Evolutionary conservation across 352 stramenopile species (phyloP).

Genomic region (Pythium diclinum): DNA sequence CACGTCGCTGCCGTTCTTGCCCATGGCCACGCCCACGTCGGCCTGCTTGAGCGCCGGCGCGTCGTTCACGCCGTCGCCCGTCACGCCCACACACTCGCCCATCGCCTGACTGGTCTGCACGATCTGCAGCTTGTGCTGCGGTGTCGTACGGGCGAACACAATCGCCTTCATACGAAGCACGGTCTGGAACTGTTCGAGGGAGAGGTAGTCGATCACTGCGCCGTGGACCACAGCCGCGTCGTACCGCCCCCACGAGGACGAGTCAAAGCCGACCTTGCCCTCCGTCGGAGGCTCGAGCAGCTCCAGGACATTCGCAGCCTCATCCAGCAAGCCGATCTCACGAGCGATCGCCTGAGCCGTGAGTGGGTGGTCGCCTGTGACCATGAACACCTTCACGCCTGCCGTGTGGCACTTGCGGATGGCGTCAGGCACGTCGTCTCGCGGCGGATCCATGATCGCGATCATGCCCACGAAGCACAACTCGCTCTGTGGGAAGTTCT

Average conservation of each 20-base stretch:
- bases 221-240: conserved; percentile 68
- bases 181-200: conserved; percentile 34
- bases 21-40: conserved; percentile 97
- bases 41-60: conserved; percentile 66
- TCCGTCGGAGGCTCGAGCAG: no score
- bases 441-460: conserved; percentile 92
- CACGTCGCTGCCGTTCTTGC: conserved; percentile 92
- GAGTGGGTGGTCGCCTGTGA: conserved; percentile 88
- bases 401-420: conserved; percentile 75
- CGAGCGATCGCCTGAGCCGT: conserved; percentile 84
- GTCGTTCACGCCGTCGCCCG: conserved; percentile 82
- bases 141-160: conserved; percentile 94
- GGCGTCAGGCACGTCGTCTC: conserved; percentile 64
- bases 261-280: no score
- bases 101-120: conserved; percentile 46
- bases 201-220: conserved; percentile 31
- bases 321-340: no score
- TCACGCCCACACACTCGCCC: conserved; percentile 55
- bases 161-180: no score
- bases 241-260: conserved; percentile 6
- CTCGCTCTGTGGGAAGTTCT: conserved; percentile 32
- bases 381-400: conserved; percentile 91
- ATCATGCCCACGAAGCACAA: conserved; percentile 88
- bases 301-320: no score
- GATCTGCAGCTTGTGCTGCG: conserved; percentile 88